Conservation (phyloP, 2,329 filamentous ascomycete genomes). For the Aspergillus aculeatinus region DNA sequence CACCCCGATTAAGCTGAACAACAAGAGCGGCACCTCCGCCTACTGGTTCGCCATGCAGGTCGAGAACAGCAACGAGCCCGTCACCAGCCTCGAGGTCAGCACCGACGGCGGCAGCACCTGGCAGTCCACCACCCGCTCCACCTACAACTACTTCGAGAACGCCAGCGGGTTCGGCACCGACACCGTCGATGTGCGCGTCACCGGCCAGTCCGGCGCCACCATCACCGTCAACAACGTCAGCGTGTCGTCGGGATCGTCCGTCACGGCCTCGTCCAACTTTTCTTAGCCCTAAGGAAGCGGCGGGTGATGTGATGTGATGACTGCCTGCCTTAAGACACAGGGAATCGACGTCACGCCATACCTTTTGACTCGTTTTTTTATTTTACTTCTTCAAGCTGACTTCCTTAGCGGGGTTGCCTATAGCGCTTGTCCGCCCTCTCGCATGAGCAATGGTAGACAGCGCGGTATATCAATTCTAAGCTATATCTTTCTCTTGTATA, state of each 20-base stretch:
- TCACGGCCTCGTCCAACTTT: constrained; percentile 28
- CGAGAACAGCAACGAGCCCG: constrained; percentile 59
- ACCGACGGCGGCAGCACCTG: constrained; percentile 60
- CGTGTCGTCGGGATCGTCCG: constrained; percentile 16
- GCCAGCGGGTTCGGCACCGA: constrained; percentile 55
- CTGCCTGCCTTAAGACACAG: too few relatives aligned
- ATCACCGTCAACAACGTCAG: constrained; percentile 54
- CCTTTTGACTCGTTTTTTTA: too few relatives aligned
- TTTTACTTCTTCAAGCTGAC: too few relatives aligned
- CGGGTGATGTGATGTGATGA: background rate
- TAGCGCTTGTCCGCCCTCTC: too few relatives aligned
- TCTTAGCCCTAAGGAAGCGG: constrained; percentile 1
- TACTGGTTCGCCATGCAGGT: constrained; percentile 65
- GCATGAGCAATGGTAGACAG: too few relatives aligned
- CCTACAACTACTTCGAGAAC: constrained; percentile 65
- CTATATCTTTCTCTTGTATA: too few relatives aligned
- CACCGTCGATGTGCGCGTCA: constrained; percentile 57
- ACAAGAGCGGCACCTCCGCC: constrained; percentile 49
- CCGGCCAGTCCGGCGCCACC: constrained; percentile 51
- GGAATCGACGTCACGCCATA: too few relatives aligned
- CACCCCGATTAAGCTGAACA: constrained; percentile 51
- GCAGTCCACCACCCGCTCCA: constrained; percentile 54
- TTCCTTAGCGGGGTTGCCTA: too few relatives aligned
- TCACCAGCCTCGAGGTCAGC: constrained; percentile 60
- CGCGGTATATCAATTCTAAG: too few relatives aligned